Conservation (phyloP, 1,139 yeast genomes). For the Yamadazyma membranifaciens region DNA sequence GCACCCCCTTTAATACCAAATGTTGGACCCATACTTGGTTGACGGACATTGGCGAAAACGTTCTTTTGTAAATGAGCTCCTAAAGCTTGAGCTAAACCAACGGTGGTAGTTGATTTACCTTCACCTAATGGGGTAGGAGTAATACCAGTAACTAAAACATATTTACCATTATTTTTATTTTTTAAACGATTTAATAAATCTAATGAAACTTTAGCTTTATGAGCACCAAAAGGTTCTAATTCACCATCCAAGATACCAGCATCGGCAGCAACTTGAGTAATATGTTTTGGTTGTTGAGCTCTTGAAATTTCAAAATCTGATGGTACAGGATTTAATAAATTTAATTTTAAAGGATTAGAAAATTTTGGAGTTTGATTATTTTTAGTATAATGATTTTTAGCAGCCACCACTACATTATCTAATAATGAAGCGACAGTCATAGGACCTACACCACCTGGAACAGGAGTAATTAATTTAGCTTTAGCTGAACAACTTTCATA, state of each 20-base stretch:
- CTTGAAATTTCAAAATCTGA: slow-evolving; percentile 92
- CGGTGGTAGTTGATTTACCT: slow-evolving; percentile 96
- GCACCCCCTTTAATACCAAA: slow-evolving; percentile 99
- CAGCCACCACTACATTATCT: slow-evolving; percentile 83
- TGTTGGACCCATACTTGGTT: slow-evolving; percentile 99
- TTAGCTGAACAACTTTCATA: slow-evolving; percentile 62
- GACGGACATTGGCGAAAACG: slow-evolving; percentile 94
- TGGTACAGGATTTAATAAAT: slow-evolving; percentile 79
- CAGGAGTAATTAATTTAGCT: slow-evolving; percentile 87
- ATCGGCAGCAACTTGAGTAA: slow-evolving; percentile 78
- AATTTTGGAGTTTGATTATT: slow-evolving; percentile 50
- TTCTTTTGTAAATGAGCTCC: slow-evolving; percentile 88
- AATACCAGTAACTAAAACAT: slow-evolving; percentile 92
- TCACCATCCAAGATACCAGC: slow-evolving; percentile 80
- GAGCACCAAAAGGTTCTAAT: slow-evolving; percentile 87
- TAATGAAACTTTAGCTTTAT: slow-evolving; percentile 88
- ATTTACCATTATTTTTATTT: slow-evolving; percentile 75
- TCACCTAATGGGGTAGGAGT: slow-evolving; percentile 99
- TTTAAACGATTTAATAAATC: slow-evolving; percentile 71
- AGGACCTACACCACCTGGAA: slow-evolving; percentile 99
- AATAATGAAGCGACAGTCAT: slow-evolving; percentile 98
- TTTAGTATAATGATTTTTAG: slow-evolving; percentile 52
- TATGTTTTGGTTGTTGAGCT: slow-evolving; percentile 83
- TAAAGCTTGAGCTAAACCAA: slow-evolving; percentile 93
- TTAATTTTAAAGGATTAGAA: slow-evolving; percentile 61